phyloP scores from a whole-genome alignment of 768 basidiomycete genomes.

The Trametes sanguinea region DNA sequence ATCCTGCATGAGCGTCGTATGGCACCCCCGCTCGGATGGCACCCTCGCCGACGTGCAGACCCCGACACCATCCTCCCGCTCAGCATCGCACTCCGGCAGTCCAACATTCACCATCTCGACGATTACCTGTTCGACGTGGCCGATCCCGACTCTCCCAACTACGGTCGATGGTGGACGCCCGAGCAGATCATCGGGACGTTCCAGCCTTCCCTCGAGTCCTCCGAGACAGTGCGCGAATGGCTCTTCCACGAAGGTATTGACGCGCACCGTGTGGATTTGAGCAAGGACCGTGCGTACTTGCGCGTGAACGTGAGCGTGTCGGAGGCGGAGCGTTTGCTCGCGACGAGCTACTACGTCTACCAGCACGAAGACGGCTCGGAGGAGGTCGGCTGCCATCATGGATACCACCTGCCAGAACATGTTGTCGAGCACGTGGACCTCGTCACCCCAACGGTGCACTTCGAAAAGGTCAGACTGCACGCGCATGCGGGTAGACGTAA shows the following conservation, averaged over 20 bases:
- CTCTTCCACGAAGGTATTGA: constrained; percentile 32
- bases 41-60: constrained; percentile 36
- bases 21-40: constrained; percentile 43
- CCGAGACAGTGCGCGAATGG: constrained; percentile 36
- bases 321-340: constrained; percentile 47
- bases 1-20: constrained; percentile 12
- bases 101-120: constrained; percentile 34
- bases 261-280: constrained; percentile 30
- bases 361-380: constrained; percentile 50
- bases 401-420: constrained; percentile 64
- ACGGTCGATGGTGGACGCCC: constrained; percentile 40
- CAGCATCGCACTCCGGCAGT: constrained; percentile 40
- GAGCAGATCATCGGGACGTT: constrained; percentile 35
- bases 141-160: constrained; percentile 39
- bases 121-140: constrained; percentile 37
- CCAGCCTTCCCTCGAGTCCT: constrained; percentile 32
- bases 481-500: too few species aligned
- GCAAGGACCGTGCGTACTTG: constrained; percentile 47
- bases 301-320: constrained; percentile 40
- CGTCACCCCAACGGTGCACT: constrained; percentile 71
- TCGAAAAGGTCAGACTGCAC: constrained; percentile 33
- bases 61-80: constrained; percentile 35
- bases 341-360: constrained; percentile 58
- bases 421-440: constrained; percentile 63
- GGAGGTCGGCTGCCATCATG: constrained; percentile 56